Evolutionary conservation across 2,329 filamentous ascomycete genomes (phyloP), one percentile per base, ranked within the genome.

Genomic region (Paecilomyces variotii): DNA sequence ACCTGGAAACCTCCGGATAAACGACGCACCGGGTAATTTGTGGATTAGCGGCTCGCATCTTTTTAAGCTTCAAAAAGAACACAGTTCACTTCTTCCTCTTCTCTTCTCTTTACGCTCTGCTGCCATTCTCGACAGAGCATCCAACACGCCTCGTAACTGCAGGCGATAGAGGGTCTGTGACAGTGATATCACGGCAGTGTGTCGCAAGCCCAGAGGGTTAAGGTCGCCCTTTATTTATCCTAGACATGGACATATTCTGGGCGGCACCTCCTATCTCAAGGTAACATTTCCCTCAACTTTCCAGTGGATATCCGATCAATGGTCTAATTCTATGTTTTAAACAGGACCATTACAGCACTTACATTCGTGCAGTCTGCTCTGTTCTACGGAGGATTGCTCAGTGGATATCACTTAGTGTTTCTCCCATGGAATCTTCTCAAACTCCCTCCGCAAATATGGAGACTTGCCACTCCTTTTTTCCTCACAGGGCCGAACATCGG

Each of bases 271-370:
- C 86, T 58, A 83, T 89, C 65, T 79, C 84, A 59, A 84, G 86
- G 86, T 88, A 80, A 68, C 54, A 59, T 59, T 35, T 57, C 57
- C 51, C 58, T 55, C 35, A 45, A 56, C 56, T 57, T 30, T 19
- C 53, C 45, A 30, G 34, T 57, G 55, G 59, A 63, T 68, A 71
- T 72, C 76, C 10, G 14, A 12, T 6, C 35, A 39, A n/a, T n/a
- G n/a, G 14, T 39, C 35, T 39, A 39, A 39, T 39, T 19, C 24
- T 50, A 52, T 28, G 1, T 52, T 52, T 19, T 52, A 7, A 28
- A 55, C 74, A 91, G 89, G 78, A 89, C 86, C 58, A 76, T 91
- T 62, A 84, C 87, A 67, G 84, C 84, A 57, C 79, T 82, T 55
- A 82, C 87, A 56, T 80, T 90, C 63, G 71, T 80, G 45, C 79